Conservation (phyloP, 176 grass and related monocot genomes). For the Saccharum spontaneum region DNA sequence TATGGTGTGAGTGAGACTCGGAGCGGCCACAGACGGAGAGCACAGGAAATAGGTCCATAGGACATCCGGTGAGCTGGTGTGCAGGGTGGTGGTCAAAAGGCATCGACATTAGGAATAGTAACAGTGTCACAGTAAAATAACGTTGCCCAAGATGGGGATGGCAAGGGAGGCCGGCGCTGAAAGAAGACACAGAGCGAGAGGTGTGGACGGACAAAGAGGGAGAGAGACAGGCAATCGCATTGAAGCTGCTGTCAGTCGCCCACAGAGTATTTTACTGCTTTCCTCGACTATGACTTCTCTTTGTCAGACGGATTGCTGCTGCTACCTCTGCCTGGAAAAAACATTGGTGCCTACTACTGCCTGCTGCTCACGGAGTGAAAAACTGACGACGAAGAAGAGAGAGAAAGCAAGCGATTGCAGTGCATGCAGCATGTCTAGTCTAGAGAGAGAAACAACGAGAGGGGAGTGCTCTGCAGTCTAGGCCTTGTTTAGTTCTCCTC, state of each 20-base stretch:
- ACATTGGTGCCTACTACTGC: too few relatives aligned
- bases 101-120: conserved; percentile 50
- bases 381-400: not conserved
- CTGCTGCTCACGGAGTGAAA: not conserved
- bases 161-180: conserved; percentile 32
- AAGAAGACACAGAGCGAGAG: conserved; percentile 24
- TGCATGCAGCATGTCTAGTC: not conserved
- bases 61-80: not conserved
- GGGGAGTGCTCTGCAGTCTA: not conserved
- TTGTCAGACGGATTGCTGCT: conserved; percentile 51
- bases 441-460: conserved; percentile 19
- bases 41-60: not conserved
- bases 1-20: too few relatives aligned
- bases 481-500: too few relatives aligned
- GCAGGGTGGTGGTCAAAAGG: conserved; percentile 51
- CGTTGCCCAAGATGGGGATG: conserved; percentile 45
- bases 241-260: conserved; percentile 70
- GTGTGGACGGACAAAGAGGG: conserved; percentile 20
- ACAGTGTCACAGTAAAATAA: conserved; percentile 39
- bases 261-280: conserved; percentile 92
- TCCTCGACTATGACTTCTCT: conserved; percentile 88
- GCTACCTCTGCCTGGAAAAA: too few relatives aligned
- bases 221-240: conserved; percentile 42
- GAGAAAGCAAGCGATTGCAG: not conserved
- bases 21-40: too few relatives aligned